Percentiles rank a stretch among this genome's conserved stretches.
Evolutionary conservation across 1,139 yeast genomes (phyloP).

Genomic region (Candida sp.): DNA sequence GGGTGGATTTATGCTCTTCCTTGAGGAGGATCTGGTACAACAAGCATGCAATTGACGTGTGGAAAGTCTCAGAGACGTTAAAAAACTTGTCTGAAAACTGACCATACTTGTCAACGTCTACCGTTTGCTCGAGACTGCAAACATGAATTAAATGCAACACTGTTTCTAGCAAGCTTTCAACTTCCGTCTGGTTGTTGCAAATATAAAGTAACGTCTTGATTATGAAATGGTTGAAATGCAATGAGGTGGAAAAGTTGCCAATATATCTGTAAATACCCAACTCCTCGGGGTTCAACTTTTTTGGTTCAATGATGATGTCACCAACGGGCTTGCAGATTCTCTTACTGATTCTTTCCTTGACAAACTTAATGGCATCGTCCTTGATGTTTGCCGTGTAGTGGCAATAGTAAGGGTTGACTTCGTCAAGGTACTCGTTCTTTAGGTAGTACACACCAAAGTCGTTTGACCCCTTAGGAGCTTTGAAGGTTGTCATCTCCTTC

Average conservation of each 20-base stretch:
- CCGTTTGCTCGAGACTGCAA: slow-evolving; percentile 36
- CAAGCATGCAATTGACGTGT: slow-evolving; percentile 48
- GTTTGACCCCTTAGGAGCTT: slow-evolving; percentile 64
- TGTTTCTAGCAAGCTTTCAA: slow-evolving; percentile 62
- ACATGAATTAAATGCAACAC: slow-evolving; percentile 74
- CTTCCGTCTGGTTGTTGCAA: slow-evolving; percentile 34
- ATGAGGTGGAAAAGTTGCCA: slow-evolving; percentile 54
- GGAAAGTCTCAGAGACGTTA: slow-evolving; percentile 28
- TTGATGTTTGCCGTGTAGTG: slow-evolving; percentile 79
- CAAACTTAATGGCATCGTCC: slow-evolving; percentile 72
- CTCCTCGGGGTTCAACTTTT: slow-evolving; percentile 23
- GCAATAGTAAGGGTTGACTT: slow-evolving; percentile 82
- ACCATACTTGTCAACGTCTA: slow-evolving; percentile 33
- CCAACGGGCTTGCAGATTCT: slow-evolving; percentile 34
- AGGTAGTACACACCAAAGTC: slow-evolving; percentile 75
- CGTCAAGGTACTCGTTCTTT: slow-evolving; percentile 56
- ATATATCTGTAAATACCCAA: slow-evolving; percentile 38
- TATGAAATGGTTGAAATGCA: slow-evolving; percentile 55
- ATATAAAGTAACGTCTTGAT: slow-evolving; percentile 52
- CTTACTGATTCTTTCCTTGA: slow-evolving; percentile 43
- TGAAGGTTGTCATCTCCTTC: slow-evolving; percentile 60
- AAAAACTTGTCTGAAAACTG: slow-evolving; percentile 35
- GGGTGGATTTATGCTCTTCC: slow-evolving; percentile 45
- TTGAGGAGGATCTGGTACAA: slow-evolving; percentile 47
- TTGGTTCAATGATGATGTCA: slow-evolving; percentile 58